phyloP scores from a whole-genome alignment of 257 asterid species.

The Gentiana macrophylla region DNA sequence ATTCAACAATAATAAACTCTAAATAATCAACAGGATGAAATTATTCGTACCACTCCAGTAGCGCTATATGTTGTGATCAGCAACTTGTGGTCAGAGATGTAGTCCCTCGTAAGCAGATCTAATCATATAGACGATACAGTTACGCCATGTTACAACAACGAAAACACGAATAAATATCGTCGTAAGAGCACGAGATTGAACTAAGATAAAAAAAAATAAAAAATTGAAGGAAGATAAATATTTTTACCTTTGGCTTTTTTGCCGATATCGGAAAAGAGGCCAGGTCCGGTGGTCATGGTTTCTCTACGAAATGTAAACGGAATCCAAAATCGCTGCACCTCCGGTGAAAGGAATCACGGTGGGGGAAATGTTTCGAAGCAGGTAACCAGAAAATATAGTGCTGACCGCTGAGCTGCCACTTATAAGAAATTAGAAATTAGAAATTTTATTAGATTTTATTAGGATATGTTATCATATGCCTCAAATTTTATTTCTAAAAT shows the following conservation, averaged over 20 bases:
- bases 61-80: conserved; percentile 66
- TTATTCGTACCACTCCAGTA: conserved; percentile 63
- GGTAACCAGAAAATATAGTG: too few species aligned
- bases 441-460: too few species aligned
- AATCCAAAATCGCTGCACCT: neutral
- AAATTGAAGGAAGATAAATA: neutral
- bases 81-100: conserved; percentile 76
- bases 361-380: too few species aligned
- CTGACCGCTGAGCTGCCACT: too few species aligned
- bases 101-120: conserved; percentile 93
- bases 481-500: too few species aligned
- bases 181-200: neutral
- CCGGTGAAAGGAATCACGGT: too few species aligned
- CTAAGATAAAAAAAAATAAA: neutral
- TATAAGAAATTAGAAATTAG: too few species aligned
- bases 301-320: too few species aligned
- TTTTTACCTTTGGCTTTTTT: conserved; percentile 61
- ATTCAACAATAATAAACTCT: neutral
- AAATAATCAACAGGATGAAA: neutral
- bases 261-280: conserved; percentile 89
- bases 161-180: neutral
- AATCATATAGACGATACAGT: conserved; percentile 1
- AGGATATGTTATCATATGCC: too few species aligned
- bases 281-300: conserved; percentile 91
- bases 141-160: too few species aligned